Evolutionary conservation across 2,329 filamentous ascomycete genomes (phyloP), one percentile per base, ranked within the genome.

Genomic region (Cordyceps farinosa): DNA sequence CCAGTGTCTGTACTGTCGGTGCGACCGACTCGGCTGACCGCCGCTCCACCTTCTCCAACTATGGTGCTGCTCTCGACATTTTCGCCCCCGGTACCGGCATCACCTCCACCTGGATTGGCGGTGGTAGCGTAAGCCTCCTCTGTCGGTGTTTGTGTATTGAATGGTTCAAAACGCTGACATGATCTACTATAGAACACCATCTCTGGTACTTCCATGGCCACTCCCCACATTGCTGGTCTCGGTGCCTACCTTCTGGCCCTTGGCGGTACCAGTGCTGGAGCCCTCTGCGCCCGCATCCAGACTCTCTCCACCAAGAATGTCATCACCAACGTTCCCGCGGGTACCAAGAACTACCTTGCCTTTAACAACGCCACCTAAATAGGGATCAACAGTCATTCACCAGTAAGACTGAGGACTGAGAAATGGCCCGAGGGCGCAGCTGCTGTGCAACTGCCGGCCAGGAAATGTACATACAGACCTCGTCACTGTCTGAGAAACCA

Each of bases 211-310:
- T 80, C 79, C 44, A 87, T 87, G 84, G 84, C 86, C 27, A 80
- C 81, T 5, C 87, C 86, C 1, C 86, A 88, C 70, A 79, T 89
- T 52, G 81, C 83, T 53, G 87, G 87, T 42, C 75, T 89, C 1
- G 85, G 82, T 9, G 85, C 84, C 27, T 89, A 88, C 73, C 73
- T 89, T 17, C 83, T 89, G 75, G 71, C 76, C 58, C 77, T 83
- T 29, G 82, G 82, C 36, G 72, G 65, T 53, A 40, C 50, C 32
- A 72, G 65, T 55, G 74, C 72, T 62, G 61, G 63, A 32, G 73
- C 72, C 42, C 76, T 84, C 40, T 78, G 78, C 69, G 56, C 70
- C 51, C 76, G 77, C 67, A 78, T 84, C 52, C 70, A 73, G 56
- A 67, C 73, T n/a, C 74, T 78, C 51, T 71, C 75, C 38, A 76